Percentiles rank a stretch among this genome's conserved stretches.
These are phyloP conservation scores for Solanum sejunctum DNA, from an alignment of 257 asterid genomes.

Conservation along the genomic window DNA sequence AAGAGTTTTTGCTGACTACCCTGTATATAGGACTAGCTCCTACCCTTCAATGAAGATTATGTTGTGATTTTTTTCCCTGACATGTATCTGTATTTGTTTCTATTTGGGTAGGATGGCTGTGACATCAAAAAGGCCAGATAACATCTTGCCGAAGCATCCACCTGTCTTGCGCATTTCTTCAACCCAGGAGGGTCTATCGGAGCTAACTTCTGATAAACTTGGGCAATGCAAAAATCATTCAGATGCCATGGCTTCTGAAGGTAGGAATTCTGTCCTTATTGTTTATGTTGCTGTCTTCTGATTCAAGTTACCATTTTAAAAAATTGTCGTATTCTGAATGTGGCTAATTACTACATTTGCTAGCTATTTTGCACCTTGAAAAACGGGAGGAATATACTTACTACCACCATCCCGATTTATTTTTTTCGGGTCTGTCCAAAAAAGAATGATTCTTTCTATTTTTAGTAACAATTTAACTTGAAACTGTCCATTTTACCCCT, in stretches of 20 bases:
- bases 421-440: background rate
- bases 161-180: slow-evolving; percentile 54
- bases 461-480: background rate
- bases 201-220: slow-evolving; percentile 30
- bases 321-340: background rate
- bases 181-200: slow-evolving; percentile 56
- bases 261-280: slow-evolving; percentile 16
- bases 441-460: background rate
- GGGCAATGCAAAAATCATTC: slow-evolving; percentile 32
- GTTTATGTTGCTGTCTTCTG: background rate
- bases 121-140: slow-evolving; percentile 47
- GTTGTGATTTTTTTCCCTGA: background rate
- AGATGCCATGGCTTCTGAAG: slow-evolving; percentile 36
- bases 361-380: background rate
- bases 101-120: slow-evolving; percentile 1
- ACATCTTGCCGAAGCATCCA: slow-evolving; percentile 69
- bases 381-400: background rate
- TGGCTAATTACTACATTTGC: background rate
- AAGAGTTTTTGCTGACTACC: background rate
- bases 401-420: background rate
- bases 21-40: background rate
- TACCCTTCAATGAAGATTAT: background rate
- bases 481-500: background rate
- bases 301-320: background rate
- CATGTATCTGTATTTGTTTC: background rate